Conservation (phyloP, 768 basidiomycete species). For the Phlebiopsis flavidoalba region DNA sequence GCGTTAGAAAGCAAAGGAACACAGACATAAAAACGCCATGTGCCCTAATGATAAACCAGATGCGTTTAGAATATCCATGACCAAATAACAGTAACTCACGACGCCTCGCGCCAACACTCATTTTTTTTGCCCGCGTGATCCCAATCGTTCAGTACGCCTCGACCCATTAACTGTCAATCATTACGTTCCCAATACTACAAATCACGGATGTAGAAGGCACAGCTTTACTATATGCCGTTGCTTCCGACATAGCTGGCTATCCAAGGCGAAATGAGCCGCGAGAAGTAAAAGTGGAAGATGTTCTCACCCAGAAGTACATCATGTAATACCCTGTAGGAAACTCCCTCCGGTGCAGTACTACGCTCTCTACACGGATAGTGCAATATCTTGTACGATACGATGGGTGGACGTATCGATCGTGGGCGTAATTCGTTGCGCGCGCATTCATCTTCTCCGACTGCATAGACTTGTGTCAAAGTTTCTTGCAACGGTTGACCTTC, state of each 20-base stretch:
- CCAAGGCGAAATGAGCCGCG: neutral
- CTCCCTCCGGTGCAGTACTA: neutral
- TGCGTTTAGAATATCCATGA: neutral
- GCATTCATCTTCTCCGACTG: neutral
- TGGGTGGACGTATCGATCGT: neutral
- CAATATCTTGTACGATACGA: constrained; percentile 3
- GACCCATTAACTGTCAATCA: neutral
- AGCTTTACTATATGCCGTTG: neutral
- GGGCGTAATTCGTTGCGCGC: neutral
- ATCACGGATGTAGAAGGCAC: constrained; percentile 10
- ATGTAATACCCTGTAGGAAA: neutral
- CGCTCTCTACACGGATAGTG: neutral
- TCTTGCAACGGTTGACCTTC: neutral
- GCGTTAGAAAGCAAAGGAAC: neutral
- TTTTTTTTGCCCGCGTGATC: constrained; percentile 1
- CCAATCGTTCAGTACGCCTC: constrained; percentile 12
- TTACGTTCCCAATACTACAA: constrained; percentile 8
- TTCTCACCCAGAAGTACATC: neutral
- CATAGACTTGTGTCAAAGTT: neutral
- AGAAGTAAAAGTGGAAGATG: no score
- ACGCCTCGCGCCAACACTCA: neutral
- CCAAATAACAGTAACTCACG: neutral
- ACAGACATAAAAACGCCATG: constrained; percentile 14
- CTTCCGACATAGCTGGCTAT: neutral
- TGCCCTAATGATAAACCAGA: constrained; percentile 5